Conservation (phyloP, 768 basidiomycete species). For the Lactarius hengduanensis region DNA sequence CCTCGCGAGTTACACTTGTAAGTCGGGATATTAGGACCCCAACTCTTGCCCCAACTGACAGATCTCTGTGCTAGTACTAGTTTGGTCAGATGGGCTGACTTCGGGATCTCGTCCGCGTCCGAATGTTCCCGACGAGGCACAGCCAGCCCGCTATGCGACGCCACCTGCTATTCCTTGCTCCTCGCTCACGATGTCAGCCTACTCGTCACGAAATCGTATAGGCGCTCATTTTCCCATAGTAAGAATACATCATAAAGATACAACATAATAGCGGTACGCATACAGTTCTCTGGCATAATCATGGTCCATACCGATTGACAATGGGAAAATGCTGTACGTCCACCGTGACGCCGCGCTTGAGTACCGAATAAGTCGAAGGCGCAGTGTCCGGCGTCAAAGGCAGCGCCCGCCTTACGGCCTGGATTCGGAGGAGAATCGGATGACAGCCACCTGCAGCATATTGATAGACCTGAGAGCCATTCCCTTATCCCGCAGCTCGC, state of each 20-base stretch:
- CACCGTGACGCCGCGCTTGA: background rate
- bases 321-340: background rate
- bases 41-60: too few relatives aligned
- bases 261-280: constrained; percentile 11
- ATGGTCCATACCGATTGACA: background rate
- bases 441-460: constrained; percentile 20
- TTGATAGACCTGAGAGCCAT: constrained; percentile 12
- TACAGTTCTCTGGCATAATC: background rate
- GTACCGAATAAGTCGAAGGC: background rate
- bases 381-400: too few relatives aligned
- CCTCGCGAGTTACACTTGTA: background rate
- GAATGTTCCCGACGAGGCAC: background rate
- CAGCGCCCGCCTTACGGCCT: constrained; percentile 1
- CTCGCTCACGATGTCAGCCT: background rate
- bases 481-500: constrained; percentile 7
- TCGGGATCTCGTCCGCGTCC: background rate
- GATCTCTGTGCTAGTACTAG: background rate
- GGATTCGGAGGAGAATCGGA: constrained; percentile 22
- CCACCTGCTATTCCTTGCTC: background rate
- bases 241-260: constrained; percentile 14
- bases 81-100: background rate
- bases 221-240: background rate
- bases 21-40: background rate
- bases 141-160: background rate
- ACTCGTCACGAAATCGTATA: background rate